Conservation (phyloP, 169 alveolate species). For the Babesia bigemina region DNA sequence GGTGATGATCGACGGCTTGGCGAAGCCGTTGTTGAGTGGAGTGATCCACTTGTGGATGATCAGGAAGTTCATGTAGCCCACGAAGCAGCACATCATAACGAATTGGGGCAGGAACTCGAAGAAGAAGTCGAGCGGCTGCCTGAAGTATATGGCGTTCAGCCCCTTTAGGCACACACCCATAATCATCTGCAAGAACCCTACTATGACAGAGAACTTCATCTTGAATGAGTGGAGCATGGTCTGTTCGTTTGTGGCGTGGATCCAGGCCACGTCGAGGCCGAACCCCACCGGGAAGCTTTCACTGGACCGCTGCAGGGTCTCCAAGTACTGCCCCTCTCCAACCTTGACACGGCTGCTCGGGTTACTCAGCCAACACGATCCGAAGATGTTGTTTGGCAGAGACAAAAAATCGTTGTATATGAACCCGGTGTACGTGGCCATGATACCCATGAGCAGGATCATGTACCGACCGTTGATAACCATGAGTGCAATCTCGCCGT, state of each 20-base stretch:
- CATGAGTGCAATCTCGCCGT: conserved; percentile 75
- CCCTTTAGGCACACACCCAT: conserved; percentile 94
- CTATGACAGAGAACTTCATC: conserved; percentile 97
- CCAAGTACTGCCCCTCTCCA: conserved; percentile 32
- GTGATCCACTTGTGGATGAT: conserved; percentile 94
- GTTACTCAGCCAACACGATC: conserved; percentile 84
- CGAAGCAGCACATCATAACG: conserved; percentile 89
- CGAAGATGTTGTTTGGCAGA: conserved; percentile 91
- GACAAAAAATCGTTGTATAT: conserved; percentile 98
- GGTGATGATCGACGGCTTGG: conserved; percentile 94
- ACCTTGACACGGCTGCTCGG: conserved; percentile 38
- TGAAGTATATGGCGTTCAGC: conserved; percentile 89
- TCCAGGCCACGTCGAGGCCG: conserved; percentile 99
- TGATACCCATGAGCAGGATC: conserved; percentile 93
- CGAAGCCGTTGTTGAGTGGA: conserved; percentile 79
- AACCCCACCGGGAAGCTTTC: conserved; percentile 88
- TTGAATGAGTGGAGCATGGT: conserved; percentile 94
- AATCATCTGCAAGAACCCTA: conserved; percentile 92
- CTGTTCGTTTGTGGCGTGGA: conserved; percentile 93
- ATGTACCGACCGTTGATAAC: conserved; percentile 87
- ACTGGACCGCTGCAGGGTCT: conserved; percentile 35
- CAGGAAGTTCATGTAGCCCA: conserved; percentile 95
- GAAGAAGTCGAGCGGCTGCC: conserved; percentile 87
- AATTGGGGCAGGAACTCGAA: conserved; percentile 98
- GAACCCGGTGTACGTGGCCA: conserved; percentile 94